These are phyloP conservation scores for Pontederia crassipes DNA, from an alignment of 176 grass and related monocot genomes.

Conservation along the genomic window DNA sequence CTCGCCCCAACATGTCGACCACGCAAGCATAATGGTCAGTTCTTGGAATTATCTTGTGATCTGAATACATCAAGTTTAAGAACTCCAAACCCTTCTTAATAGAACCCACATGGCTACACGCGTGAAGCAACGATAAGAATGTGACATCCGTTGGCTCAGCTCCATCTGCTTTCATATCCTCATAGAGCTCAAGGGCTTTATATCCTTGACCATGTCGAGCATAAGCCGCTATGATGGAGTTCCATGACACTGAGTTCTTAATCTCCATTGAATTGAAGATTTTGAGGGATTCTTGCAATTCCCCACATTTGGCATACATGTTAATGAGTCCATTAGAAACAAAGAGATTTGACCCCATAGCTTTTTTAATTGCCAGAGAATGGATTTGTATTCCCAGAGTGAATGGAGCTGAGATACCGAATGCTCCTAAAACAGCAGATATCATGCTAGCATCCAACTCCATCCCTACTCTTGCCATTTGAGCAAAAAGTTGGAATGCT, in stretches of 20 bases:
- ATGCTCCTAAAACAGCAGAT: conserved; percentile 76
- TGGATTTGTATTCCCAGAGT: conserved; percentile 81
- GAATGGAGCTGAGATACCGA: conserved; percentile 48
- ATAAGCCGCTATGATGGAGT: conserved; percentile 65
- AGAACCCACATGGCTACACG: conserved; percentile 69
- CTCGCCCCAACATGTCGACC: conserved; percentile 76
- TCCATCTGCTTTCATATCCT: conserved; percentile 58
- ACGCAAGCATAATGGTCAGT: conserved; percentile 79
- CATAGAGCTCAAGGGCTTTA: conserved; percentile 45
- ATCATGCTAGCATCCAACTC: conserved; percentile 47
- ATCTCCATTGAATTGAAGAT: conserved; percentile 37
- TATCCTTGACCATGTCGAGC: conserved; percentile 62
- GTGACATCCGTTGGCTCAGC: conserved; percentile 58
- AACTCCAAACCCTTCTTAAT: conserved; percentile 55
- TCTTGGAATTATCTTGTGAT: conserved; percentile 38
- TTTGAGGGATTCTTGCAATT: conserved; percentile 41
- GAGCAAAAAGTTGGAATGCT: conserved; percentile 44
- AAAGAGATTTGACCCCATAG: conserved; percentile 38
- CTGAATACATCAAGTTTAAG: conserved; percentile 48
- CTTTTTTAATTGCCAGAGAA: conserved; percentile 44
- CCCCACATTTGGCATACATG: conserved; percentile 90
- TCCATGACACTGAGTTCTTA: conserved; percentile 67
- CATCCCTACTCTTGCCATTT: conserved; percentile 32
- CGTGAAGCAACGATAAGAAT: conserved; percentile 73
- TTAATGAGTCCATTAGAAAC: conserved; percentile 83